Evolutionary conservation across 2,329 filamentous ascomycete species (phyloP).

Genomic region (Nothopassalora personata): DNA sequence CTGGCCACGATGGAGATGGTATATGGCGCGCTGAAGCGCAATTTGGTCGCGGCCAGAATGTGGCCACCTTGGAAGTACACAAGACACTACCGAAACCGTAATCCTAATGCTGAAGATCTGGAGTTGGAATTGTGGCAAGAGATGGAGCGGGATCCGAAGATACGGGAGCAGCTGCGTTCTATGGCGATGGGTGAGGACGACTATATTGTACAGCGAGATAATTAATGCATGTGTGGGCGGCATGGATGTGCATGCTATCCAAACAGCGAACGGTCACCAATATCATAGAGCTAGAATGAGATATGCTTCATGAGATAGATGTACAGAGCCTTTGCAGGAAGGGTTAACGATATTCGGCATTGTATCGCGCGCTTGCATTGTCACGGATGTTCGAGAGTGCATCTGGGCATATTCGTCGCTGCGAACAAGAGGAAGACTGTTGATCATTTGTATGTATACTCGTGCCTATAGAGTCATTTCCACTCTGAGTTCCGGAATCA

Average conservation of each 20-base stretch:
- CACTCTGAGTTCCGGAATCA: neutral
- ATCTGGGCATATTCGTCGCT: constrained; percentile 8
- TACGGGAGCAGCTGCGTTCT: constrained; percentile 12
- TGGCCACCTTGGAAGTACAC: constrained; percentile 24
- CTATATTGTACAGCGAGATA: neutral
- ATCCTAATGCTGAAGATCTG: constrained; percentile 9
- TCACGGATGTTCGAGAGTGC: too few species aligned
- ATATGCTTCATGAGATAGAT: neutral
- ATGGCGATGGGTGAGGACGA: constrained; percentile 16
- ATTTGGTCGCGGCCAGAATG: constrained; percentile 13
- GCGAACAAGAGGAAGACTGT: neutral
- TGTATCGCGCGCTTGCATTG: too few species aligned
- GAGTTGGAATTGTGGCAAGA: constrained; percentile 24
- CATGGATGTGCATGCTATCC: neutral
- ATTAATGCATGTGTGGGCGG: neutral
- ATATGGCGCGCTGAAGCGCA: constrained; percentile 19
- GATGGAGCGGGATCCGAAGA: constrained; percentile 22
- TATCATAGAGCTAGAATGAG: neutral
- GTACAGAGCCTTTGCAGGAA: neutral
- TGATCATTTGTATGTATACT: neutral
- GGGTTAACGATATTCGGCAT: too few species aligned
- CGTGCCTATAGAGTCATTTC: neutral
- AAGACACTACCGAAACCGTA: constrained; percentile 8
- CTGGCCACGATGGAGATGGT: constrained; percentile 46
- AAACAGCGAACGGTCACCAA: neutral